Conservation (phyloP, 192 early-diverging fungal genomes). For the Coemansia biformis region DNA sequence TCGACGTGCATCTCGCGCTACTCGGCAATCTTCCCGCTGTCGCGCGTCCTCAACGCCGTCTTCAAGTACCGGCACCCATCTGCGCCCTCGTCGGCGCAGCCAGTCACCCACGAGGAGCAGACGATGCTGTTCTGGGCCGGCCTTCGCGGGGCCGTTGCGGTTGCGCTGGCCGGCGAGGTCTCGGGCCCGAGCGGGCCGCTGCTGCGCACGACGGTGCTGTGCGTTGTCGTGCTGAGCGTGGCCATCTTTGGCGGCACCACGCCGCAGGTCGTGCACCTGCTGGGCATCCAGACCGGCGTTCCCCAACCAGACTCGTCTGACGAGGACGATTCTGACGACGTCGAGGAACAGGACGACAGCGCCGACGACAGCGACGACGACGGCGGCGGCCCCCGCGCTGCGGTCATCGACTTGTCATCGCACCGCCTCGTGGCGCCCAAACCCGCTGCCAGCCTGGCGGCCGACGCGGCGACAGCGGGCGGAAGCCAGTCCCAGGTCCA, state of each 20-base stretch:
- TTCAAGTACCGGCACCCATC: constrained; percentile 53
- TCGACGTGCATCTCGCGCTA: constrained; percentile 86
- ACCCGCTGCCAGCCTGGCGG: not conserved
- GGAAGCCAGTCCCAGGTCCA: not conserved
- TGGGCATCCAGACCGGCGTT: constrained; percentile 73
- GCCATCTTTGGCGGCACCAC: constrained; percentile 90
- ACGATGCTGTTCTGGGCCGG: constrained; percentile 96
- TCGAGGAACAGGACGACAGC: constrained; percentile 2
- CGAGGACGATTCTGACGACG: constrained; percentile 24
- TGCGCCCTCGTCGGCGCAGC: constrained; percentile 50
- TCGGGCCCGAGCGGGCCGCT: constrained; percentile 61
- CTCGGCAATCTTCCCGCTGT: constrained; percentile 77
- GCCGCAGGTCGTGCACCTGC: constrained; percentile 66
- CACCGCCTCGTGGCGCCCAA: constrained; percentile 3
- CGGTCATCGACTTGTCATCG: constrained; percentile 19
- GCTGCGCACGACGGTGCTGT: constrained; percentile 82
- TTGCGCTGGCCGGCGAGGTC: constrained; percentile 85
- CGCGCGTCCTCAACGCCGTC: constrained; percentile 72
- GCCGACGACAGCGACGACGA: constrained; percentile 3
- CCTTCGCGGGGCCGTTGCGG: constrained; percentile 92
- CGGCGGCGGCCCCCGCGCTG: constrained; percentile 1
- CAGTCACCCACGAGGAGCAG: constrained; percentile 56
- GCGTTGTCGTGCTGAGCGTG: constrained; percentile 88
- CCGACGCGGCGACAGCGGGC: not conserved
- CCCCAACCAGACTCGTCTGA: constrained; percentile 47